Conservation (phyloP, 2,329 filamentous ascomycete species). For the Aspergillus ibericus region DNA sequence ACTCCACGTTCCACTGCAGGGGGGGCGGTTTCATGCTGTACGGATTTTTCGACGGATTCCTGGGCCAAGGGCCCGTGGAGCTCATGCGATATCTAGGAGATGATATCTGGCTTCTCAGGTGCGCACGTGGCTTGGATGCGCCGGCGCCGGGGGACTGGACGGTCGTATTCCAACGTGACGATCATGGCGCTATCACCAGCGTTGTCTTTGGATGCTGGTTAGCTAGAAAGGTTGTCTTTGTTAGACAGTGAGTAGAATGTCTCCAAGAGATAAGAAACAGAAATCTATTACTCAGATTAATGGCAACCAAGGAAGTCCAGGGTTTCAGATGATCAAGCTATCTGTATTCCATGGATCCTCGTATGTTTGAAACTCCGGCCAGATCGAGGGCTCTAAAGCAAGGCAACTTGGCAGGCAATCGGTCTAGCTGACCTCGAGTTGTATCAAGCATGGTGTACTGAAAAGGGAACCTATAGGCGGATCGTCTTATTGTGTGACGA, state of each 20-base stretch:
- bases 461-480: no score
- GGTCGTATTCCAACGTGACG: conserved; percentile 34
- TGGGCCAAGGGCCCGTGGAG: conserved; percentile 41
- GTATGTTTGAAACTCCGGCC: no score
- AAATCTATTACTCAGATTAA: no score
- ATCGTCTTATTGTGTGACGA: no score
- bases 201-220: conserved; percentile 46
- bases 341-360: background rate
- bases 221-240: conserved; percentile 25
- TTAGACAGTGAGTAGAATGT: no score
- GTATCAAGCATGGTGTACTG: no score
- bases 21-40: conserved; percentile 43
- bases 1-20: conserved; percentile 39
- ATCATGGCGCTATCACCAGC: conserved; percentile 22
- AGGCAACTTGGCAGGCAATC: no score
- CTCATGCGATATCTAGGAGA: conserved; percentile 41
- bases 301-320: no score
- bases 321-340: background rate
- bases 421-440: no score
- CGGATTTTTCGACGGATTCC: conserved; percentile 44
- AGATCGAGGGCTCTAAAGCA: no score
- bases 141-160: conserved; percentile 48
- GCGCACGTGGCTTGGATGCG: conserved; percentile 44
- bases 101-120: conserved; percentile 42
- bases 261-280: no score